These are phyloP conservation scores for Cladobotryum protrusum DNA, from an alignment of 2,329 filamentous ascomycete species.

Conservation along the genomic window DNA sequence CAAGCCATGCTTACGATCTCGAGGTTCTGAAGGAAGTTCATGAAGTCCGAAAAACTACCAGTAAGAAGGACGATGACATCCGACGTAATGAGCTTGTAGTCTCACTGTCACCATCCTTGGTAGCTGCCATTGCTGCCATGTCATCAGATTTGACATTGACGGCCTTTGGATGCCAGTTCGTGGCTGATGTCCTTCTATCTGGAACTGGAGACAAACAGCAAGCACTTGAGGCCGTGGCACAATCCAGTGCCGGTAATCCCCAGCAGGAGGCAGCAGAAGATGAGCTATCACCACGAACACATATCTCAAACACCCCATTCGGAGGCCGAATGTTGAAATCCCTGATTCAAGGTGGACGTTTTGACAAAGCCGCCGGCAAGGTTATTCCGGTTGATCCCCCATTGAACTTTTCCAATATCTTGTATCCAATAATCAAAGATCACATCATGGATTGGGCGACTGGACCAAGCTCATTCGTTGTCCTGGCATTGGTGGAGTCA, in stretches of 20 bases:
- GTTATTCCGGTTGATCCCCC: slow-evolving; percentile 67
- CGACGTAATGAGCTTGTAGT: slow-evolving; percentile 72
- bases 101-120: slow-evolving; percentile 65
- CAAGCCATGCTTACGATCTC: slow-evolving; percentile 58
- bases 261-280: slow-evolving; percentile 35
- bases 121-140: slow-evolving; percentile 65
- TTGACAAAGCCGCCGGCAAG: slow-evolving; percentile 66
- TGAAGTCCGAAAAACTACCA: slow-evolving; percentile 72
- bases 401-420: slow-evolving; percentile 69
- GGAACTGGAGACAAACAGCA: slow-evolving; percentile 68
- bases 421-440: slow-evolving; percentile 77
- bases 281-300: slow-evolving; percentile 35
- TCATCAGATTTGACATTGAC: slow-evolving; percentile 64
- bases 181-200: slow-evolving; percentile 74
- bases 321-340: slow-evolving; percentile 85
- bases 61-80: slow-evolving; percentile 80
- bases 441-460: slow-evolving; percentile 78
- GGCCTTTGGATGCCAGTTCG: slow-evolving; percentile 80
- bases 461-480: slow-evolving; percentile 77
- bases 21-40: slow-evolving; percentile 71
- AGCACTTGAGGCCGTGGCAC: slow-evolving; percentile 65
- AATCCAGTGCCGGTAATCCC: slow-evolving; percentile 53
- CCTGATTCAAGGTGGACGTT: slow-evolving; percentile 82
- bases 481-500: slow-evolving; percentile 74
- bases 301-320: slow-evolving; percentile 55